A percentile compares a stretch with the other conserved stretches of the same genome.
Conservation (phyloP, 192 early-diverging fungal species). For the Rhizophagus sp. region DNA sequence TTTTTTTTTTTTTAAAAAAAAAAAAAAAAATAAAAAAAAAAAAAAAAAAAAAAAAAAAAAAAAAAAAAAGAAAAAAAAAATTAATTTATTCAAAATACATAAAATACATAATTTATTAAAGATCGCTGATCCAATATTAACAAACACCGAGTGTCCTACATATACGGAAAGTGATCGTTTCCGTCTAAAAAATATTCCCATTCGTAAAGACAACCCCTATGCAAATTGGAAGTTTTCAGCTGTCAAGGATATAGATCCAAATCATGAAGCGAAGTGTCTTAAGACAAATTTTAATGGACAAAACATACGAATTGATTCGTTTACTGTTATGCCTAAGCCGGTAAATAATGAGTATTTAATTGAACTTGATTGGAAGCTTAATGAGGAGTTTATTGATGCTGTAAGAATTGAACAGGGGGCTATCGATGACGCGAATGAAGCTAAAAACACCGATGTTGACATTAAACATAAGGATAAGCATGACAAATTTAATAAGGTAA, state of each 20-base stretch:
- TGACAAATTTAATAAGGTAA: neutral
- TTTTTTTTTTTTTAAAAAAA: too few relatives aligned
- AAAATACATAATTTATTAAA: neutral
- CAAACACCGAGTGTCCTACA: neutral
- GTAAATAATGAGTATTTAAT: neutral
- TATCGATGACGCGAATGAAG: neutral
- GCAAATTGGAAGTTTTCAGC: neutral
- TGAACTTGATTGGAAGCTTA: neutral
- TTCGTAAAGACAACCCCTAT: neutral
- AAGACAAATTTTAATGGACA: neutral
- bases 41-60: too few relatives aligned
- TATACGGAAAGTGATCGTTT: neutral
- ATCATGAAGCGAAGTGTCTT: neutral
- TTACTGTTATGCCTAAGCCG: neutral
- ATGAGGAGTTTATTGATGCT: neutral
- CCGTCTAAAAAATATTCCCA: neutral
- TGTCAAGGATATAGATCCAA: neutral
- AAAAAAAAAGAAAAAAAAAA: too few relatives aligned
- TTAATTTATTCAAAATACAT: too few relatives aligned
- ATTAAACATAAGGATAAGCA: neutral
- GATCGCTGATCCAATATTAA: neutral
- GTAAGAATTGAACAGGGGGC: neutral
- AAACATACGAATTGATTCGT: neutral
- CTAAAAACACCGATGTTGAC: neutral
- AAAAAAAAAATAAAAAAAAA: too few relatives aligned